Evolutionary conservation across 2,329 filamentous ascomycete genomes (phyloP).

Genomic region (Myotisia sp.): DNA sequence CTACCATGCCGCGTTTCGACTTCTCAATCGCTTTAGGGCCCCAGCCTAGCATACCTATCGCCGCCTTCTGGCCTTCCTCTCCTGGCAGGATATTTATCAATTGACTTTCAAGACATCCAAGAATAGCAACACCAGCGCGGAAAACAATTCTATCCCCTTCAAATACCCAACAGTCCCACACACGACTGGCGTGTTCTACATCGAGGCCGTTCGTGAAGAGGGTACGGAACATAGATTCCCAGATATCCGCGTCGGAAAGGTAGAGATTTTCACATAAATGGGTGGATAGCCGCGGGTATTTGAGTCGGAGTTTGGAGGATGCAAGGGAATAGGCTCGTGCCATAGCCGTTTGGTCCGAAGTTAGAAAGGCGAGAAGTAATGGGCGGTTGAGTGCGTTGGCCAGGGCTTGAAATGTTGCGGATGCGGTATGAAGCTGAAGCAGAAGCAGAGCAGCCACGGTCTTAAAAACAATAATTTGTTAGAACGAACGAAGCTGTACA

Average conservation of each 20-base stretch:
- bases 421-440: constrained; percentile 39
- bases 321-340: constrained; percentile 42
- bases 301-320: constrained; percentile 43
- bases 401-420: constrained; percentile 43
- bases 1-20: not conserved
- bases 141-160: constrained; percentile 42
- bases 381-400: constrained; percentile 49
- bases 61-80: constrained; percentile 20
- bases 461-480: constrained; percentile 15
- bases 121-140: constrained; percentile 30
- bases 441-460: constrained; percentile 45
- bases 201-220: constrained; percentile 39
- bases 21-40: constrained; percentile 13
- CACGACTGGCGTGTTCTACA: constrained; percentile 39
- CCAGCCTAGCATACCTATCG: constrained; percentile 19
- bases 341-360: constrained; percentile 42
- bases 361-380: constrained; percentile 46
- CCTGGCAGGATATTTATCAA: constrained; percentile 27
- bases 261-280: constrained; percentile 35
- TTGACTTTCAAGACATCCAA: constrained; percentile 31
- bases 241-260: constrained; percentile 31
- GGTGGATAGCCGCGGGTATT: constrained; percentile 40
- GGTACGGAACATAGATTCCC: constrained; percentile 41
- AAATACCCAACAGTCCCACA: constrained; percentile 50
- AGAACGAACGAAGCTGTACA: not conserved